Evolutionary conservation across 805 yeast genomes (phyloP).

Genomic region (Nakazawaea ernobii): DNA sequence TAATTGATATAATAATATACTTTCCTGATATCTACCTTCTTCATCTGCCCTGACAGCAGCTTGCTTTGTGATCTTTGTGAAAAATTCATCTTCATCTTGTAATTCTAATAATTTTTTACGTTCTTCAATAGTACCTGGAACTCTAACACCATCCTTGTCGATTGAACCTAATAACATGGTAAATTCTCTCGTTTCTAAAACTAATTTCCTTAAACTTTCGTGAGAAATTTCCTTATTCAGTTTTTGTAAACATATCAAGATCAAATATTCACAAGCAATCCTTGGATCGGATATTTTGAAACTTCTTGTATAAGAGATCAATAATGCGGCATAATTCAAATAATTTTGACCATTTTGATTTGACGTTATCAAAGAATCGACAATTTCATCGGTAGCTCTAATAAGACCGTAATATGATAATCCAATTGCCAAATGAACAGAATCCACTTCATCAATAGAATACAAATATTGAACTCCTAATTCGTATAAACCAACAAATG

Average conservation of each 20-base stretch:
- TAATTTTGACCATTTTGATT: conserved; percentile 18
- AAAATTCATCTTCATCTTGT: conserved; percentile 50
- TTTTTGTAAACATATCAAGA: conserved; percentile 53
- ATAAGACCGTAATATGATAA: conserved; percentile 69
- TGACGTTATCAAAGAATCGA: conserved; percentile 30
- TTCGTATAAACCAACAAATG: conserved; percentile 77
- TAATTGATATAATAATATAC: conserved; percentile 78
- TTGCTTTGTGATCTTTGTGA: conserved; percentile 69
- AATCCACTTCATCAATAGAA: conserved; percentile 67
- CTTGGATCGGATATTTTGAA: conserved; percentile 84
- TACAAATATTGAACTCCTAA: conserved; percentile 65
- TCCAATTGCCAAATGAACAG: conserved; percentile 85
- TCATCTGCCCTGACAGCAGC: conserved; percentile 87
- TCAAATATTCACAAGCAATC: conserved; percentile 85
- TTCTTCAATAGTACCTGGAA: conserved; percentile 79
- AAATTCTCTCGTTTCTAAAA: conserved; percentile 82
- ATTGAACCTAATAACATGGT: conserved; percentile 78
- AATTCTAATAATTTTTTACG: conserved; percentile 63
- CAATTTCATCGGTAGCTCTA: conserved; percentile 33
- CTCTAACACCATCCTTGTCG: conserved; percentile 65
- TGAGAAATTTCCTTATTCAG: conserved; percentile 54
- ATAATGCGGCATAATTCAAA: conserved; percentile 50
- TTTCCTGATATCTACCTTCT: conserved; percentile 84
- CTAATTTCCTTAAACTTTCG: conserved; percentile 77
- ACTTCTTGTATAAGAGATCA: conserved; percentile 77